Base-by-base conservation (phyloP, 2,329 filamentous ascomycete species). In the Cladosporium sphaerospermum region DNA sequence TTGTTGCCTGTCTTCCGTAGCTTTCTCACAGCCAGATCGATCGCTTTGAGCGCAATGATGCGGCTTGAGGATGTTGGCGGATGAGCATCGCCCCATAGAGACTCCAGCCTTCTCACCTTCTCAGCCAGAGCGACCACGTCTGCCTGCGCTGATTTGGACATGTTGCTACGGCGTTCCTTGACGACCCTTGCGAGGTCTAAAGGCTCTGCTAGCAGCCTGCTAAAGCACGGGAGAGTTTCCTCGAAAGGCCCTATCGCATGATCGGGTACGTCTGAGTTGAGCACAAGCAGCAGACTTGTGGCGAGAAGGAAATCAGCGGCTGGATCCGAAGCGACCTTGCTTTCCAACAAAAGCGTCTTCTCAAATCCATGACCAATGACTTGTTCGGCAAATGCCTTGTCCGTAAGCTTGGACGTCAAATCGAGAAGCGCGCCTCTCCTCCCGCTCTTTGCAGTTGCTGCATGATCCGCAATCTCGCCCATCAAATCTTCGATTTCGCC, bases 331-430 rank as follows among this genome's bases (percentile, higher is more conserved):
- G 59, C 59, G 45, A 57, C 73, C 1, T 75, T 77, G 9, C 87
- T 74, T 40, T 80, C 78, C 42, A 79, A 75, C 49, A 89, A 79
- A 13, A 96, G 74, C 31, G 79, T 80, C 51, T 83, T 78, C 56
- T 89, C 86, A 53, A 86, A 81, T 6, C 83, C 82, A 59, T 89
- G 84, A 56, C 90, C 84, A 16, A 86, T 78, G 61, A 96, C 90
- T 56, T 87, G 84, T 14, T 77, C 75, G 28, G 81, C 73, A 61
- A 88, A 90, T 1, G 74, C 75, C 61, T 83, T 83, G 46, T 84
- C 75, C 3, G 71, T 59, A 53, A 83, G 68, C 58, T 79, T 81
- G 23, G 66, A 67, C 48, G 76, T 75, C n/a, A 84, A 67, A 50
- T 83, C 79, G 37, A 81, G 67, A 55, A 83, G 70, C 2, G 77